Evolutionary conservation across 2,329 filamentous ascomycete species (phyloP).

Genomic region (Geosmithia flava): DNA sequence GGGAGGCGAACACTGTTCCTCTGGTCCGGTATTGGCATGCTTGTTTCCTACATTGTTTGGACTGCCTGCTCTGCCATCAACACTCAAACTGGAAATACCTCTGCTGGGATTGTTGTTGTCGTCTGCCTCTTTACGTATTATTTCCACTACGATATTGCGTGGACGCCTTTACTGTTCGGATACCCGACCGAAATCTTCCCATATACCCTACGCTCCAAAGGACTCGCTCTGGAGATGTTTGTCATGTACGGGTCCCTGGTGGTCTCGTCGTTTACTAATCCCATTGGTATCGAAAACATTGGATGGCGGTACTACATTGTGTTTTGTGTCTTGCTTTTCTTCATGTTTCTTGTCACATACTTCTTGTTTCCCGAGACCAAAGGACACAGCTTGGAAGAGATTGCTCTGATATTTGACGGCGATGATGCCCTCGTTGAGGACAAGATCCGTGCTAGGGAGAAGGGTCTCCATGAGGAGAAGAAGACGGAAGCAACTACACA

Average conservation of each 20-base stretch:
- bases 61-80: conserved; percentile 24
- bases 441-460: not conserved
- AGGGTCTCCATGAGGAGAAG: not conserved
- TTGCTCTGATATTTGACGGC: conserved; percentile 10
- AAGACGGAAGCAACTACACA: not conserved
- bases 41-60: conserved; percentile 20
- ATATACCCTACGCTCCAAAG: conserved; percentile 22
- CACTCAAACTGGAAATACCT: conserved; percentile 10
- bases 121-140: conserved; percentile 34
- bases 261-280: conserved; percentile 22
- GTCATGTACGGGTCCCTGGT: conserved; percentile 17
- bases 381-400: conserved; percentile 12
- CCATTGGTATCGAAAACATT: conserved; percentile 10
- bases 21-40: conserved; percentile 20
- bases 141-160: conserved; percentile 31
- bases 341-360: conserved; percentile 9
- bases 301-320: conserved; percentile 9
- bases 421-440: not conserved
- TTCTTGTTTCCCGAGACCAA: conserved; percentile 19
- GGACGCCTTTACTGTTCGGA: conserved; percentile 30
- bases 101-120: conserved; percentile 30
- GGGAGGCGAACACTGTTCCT: conserved; percentile 30
- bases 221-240: conserved; percentile 31
- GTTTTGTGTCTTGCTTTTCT: conserved; percentile 7
- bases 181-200: conserved; percentile 28